Percentiles rank a stretch among this genome's conserved stretches.
Conservation (phyloP, 306 rosid species). For the Casuarina cunninghamiana region DNA sequence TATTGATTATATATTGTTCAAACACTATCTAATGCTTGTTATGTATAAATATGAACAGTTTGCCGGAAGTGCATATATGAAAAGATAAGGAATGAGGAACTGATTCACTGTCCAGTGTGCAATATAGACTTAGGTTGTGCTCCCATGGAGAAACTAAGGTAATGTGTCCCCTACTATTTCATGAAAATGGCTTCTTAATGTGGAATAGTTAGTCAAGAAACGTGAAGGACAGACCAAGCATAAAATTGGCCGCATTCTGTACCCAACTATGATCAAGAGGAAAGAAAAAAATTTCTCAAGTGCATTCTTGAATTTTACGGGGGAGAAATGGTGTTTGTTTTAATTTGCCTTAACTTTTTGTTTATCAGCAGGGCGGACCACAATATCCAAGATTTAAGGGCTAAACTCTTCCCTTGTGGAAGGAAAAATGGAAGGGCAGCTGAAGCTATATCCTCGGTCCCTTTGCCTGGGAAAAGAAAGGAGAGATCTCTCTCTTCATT, state of each 20-base stretch:
- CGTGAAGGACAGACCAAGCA: too few species aligned
- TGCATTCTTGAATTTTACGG: background rate
- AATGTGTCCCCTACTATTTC: background rate
- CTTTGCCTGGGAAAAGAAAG: conserved; percentile 26
- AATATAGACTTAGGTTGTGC: conserved; percentile 48
- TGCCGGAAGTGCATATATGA: conserved; percentile 68
- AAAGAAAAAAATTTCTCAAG: too few species aligned
- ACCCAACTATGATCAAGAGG: too few species aligned
- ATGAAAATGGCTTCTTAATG: too few species aligned
- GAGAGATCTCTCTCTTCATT: conserved; percentile 34
- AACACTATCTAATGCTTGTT: background rate
- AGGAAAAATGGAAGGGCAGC: conserved; percentile 1
- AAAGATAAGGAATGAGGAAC: conserved; percentile 44
- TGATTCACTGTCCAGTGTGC: conserved; percentile 57
- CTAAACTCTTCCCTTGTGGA: conserved; percentile 34
- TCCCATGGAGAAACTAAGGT: conserved; percentile 68
- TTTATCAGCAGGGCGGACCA: conserved; percentile 49
- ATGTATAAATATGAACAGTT: conserved; percentile 45
- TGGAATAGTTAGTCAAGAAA: too few species aligned
- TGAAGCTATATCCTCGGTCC: conserved; percentile 18
- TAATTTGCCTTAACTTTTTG: background rate
- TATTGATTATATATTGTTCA: background rate
- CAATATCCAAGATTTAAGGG: conserved; percentile 35
- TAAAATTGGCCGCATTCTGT: too few species aligned
- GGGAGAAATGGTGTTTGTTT: conserved; percentile 1